phyloP scores from a whole-genome alignment of 176 grass and related monocot genomes.

The Raddia distichophylla region DNA sequence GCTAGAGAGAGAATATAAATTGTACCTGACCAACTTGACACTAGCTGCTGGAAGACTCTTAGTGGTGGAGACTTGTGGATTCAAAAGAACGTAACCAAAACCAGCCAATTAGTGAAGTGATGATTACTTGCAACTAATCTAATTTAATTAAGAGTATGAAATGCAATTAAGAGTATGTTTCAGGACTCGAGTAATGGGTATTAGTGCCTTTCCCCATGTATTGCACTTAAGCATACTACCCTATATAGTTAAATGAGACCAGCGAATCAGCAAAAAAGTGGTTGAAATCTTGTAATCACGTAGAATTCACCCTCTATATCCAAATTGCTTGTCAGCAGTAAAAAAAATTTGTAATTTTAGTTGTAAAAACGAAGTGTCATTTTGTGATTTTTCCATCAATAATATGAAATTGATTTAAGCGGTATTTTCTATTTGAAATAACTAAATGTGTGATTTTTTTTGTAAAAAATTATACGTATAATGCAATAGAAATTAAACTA shows the following conservation, averaged over 20 bases:
- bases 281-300: not conserved
- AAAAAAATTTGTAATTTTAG: no score
- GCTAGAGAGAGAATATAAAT: not conserved
- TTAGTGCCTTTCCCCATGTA: not conserved
- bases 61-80: not conserved
- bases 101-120: not conserved
- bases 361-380: no score
- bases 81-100: not conserved
- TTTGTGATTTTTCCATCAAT: no score
- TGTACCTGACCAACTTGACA: not conserved
- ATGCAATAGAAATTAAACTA: no score
- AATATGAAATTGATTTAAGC: no score
- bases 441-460: no score
- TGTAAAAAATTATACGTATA: no score
- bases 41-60: not conserved
- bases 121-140: not conserved
- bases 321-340: not conserved
- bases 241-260: not conserved
- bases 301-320: not conserved
- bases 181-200: not conserved
- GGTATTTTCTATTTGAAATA: no score
- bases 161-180: not conserved
- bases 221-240: not conserved
- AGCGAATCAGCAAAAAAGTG: not conserved
- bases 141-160: not conserved